Evolutionary conservation across 2,329 filamentous ascomycete species (phyloP), one percentile per base, ranked within the genome.

Genomic region (Colletotrichum chlorophyti): DNA sequence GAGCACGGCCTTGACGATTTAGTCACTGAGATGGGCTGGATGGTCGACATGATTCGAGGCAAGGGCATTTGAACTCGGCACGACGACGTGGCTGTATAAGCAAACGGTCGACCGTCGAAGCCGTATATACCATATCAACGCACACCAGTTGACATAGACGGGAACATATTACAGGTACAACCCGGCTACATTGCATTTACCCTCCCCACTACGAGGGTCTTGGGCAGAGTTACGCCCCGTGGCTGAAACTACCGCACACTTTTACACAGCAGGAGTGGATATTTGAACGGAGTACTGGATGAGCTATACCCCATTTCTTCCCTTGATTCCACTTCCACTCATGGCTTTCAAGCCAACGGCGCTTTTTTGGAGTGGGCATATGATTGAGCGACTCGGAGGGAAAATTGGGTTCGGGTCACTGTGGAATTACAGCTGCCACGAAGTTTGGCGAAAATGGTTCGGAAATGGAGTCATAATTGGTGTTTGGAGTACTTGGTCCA

Each of bases 1-100:
- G 73, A 76, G 43, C 68, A 70, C 5, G 73, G 72, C 19, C 64
- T 78, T 5, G 75, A 77, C 42, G 73, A 77, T 53, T 75, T 79
- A 61, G 72, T 68, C 37, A 72, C 63, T 47, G 82, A 84, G 66
- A 70, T 84, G 60, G 74, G 78, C 51, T 84, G 81, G 80, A 80
- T 84, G 68, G 78, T 77, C 10, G 75, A 78, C 27, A 70, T 76
- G 21, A 81, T 84, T 61, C 72, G 72, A 47, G 70, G 65, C 24
- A 74, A 71, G 62, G 63, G 66, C 40, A 48, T 64, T 40, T 58
- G 59, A 63, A 49, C 50, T 32, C 3, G 26, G 10, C 15, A 9
- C 12, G 6, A n/a, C 12, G 24, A 26, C 14, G 12, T 7, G 14
- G 32, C 23, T 17, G n/a, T n/a, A n/a, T 24, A n/a, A 6, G 31